phyloP scores from a whole-genome alignment of 495 filamentous ascomycete genomes.

The Cercophora scortea region DNA sequence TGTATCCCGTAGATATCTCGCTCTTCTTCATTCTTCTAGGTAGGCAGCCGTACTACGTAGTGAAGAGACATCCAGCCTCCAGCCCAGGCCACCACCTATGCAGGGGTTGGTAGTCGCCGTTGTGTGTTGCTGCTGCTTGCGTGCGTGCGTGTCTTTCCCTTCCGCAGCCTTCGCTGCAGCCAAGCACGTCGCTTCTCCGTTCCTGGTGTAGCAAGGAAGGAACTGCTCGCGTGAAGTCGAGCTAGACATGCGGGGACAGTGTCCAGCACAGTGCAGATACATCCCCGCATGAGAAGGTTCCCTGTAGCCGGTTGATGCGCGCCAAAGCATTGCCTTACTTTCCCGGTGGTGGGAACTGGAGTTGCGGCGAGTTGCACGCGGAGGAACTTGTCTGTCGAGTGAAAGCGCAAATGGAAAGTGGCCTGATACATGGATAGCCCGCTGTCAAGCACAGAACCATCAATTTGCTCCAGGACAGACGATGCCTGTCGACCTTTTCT shows the following conservation, averaged over 20 bases:
- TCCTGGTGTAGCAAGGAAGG: background rate
- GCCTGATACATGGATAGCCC: too few relatives aligned
- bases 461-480: too few relatives aligned
- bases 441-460: too few relatives aligned
- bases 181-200: constrained; percentile 3
- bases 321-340: background rate
- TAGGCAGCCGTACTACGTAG: too few relatives aligned
- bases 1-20: too few relatives aligned
- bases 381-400: background rate
- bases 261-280: constrained; percentile 8
- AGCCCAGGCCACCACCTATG: background rate
- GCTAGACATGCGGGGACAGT: constrained; percentile 13
- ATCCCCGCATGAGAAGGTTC: background rate
- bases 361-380: background rate
- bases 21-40: too few relatives aligned
- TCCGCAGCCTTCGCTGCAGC: constrained; percentile 10
- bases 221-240: constrained; percentile 6
- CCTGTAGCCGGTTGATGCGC: background rate
- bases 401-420: background rate
- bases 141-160: background rate
- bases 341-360: constrained; percentile 5
- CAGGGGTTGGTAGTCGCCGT: constrained; percentile 4
- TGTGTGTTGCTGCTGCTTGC: constrained; percentile 3
- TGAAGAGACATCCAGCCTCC: too few relatives aligned
- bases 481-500: too few relatives aligned